Conservation (phyloP, 257 asterid species). For the Solanum ossicruentum region DNA sequence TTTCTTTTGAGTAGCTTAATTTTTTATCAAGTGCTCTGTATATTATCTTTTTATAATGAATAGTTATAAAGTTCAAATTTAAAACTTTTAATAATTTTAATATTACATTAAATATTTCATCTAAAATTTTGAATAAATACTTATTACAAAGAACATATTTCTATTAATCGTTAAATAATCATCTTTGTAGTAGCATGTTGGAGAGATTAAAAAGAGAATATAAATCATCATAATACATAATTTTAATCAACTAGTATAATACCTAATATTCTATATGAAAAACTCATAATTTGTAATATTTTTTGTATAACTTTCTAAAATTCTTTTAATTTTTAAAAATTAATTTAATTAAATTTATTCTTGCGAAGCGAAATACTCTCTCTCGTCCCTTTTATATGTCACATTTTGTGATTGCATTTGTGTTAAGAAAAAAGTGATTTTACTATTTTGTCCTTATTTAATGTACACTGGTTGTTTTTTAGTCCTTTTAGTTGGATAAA, state of each 20-base stretch:
- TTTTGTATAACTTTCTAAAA: no score
- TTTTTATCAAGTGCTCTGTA: not conserved
- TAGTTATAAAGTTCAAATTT: not conserved
- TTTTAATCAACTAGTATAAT: not conserved
- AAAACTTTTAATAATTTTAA: not conserved
- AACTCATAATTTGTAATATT: no score
- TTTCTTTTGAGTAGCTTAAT: accelerated
- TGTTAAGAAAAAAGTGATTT: no score
- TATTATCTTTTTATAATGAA: no score
- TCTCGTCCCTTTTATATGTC: no score
- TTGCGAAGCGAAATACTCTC: no score
- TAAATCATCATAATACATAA: not conserved
- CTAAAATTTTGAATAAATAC: no score
- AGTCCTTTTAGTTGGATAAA: no score
- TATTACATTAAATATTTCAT: not conserved
- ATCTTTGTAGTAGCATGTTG: not conserved
- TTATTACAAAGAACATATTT: not conserved
- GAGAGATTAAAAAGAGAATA: not conserved
- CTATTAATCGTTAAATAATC: not conserved
- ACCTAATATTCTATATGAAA: not conserved
- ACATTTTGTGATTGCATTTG: no score
- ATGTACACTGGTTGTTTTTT: no score
- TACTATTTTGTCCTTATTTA: no score
- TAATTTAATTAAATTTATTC: not conserved
- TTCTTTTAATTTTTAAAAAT: no score